Percentiles rank a stretch among this genome's conserved stretches.
Evolutionary conservation across 2,329 filamentous ascomycete genomes (phyloP).

Genomic region (Mariannaea sp.): DNA sequence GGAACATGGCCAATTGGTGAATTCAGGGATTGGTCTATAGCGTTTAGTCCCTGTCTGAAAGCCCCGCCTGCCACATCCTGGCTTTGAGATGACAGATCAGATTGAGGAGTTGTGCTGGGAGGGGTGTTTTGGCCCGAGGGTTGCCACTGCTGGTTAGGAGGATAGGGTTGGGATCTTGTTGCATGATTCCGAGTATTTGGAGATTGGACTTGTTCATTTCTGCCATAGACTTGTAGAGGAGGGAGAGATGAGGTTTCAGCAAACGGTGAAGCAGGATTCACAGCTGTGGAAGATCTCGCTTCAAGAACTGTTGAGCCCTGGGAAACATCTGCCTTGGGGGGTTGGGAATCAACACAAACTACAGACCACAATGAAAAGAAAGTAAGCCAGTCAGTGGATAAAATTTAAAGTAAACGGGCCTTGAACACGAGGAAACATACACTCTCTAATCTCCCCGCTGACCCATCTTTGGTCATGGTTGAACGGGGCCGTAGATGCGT

Average conservation of each 20-base stretch:
- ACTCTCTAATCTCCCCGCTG: constrained; percentile 42
- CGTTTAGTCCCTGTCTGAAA: constrained; percentile 5
- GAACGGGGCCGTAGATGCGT: constrained; percentile 41
- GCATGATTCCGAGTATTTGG: constrained; percentile 7
- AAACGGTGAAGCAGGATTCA: neutral
- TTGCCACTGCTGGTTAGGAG: constrained; percentile 8
- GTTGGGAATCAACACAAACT: constrained; percentile 21
- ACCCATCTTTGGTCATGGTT: constrained; percentile 46
- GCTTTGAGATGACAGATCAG: constrained; percentile 10
- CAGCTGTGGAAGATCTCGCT: neutral
- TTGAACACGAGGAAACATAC: constrained; percentile 31
- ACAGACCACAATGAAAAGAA: neutral
- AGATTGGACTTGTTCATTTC: neutral
- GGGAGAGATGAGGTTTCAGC: constrained; percentile 10
- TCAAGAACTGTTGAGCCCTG: neutral
- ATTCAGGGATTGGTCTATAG: neutral
- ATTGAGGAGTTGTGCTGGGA: constrained; percentile 7
- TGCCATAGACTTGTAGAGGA: neutral
- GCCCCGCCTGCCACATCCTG: constrained; percentile 6
- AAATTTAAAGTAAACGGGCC: neutral
- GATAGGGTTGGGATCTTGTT: constrained; percentile 9
- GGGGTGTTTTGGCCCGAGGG: constrained; percentile 8
- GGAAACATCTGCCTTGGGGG: constrained; percentile 1
- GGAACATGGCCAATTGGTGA: constrained; percentile 20
- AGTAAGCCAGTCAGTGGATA: neutral